These are phyloP conservation scores for Mycena rebaudengoi DNA, from an alignment of 768 basidiomycete genomes.

Conservation along the genomic window DNA sequence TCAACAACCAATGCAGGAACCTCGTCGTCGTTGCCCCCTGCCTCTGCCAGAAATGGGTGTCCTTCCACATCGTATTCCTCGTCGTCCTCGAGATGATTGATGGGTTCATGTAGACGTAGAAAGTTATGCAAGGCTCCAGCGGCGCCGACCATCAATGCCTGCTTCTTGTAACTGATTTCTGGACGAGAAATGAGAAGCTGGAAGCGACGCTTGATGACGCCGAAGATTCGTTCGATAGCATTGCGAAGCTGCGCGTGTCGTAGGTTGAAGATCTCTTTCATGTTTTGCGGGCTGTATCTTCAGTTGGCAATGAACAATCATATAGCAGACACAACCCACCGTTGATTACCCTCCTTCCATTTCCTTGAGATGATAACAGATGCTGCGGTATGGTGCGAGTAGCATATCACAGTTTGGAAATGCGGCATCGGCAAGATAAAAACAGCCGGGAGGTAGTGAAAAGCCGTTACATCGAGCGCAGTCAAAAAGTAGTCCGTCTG, in stretches of 20 bases:
- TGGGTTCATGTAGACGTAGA: conserved; percentile 27
- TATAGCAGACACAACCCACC: not conserved
- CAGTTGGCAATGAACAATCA: not conserved
- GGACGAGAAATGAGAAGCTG: conserved; percentile 7
- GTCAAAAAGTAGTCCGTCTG: not conserved
- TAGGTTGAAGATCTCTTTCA: conserved; percentile 13
- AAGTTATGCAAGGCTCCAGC: conserved; percentile 32
- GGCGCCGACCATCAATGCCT: conserved; percentile 29
- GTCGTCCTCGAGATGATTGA: conserved; percentile 2
- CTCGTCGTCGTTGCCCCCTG: not conserved
- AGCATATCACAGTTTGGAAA: conserved; percentile 17
- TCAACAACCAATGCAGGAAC: not conserved
- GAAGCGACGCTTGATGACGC: conserved; percentile 14
- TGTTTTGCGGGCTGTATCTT: not conserved
- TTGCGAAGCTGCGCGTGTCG: conserved; percentile 17
- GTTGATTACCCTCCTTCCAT: conserved; percentile 22
- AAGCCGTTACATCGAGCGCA: not conserved
- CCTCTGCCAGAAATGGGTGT: not conserved
- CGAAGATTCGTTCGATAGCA: conserved; percentile 13
- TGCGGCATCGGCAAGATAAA: not conserved
- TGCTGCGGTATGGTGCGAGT: conserved; percentile 31
- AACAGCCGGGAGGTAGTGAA: not conserved
- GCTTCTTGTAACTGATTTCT: conserved; percentile 22
- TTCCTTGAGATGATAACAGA: conserved; percentile 35
- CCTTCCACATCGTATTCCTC: conserved; percentile 20